Evolutionary conservation across 1,284 basidiomycete species (phyloP), one percentile per base, ranked within the genome.

Genomic region (Irpex sp.): DNA sequence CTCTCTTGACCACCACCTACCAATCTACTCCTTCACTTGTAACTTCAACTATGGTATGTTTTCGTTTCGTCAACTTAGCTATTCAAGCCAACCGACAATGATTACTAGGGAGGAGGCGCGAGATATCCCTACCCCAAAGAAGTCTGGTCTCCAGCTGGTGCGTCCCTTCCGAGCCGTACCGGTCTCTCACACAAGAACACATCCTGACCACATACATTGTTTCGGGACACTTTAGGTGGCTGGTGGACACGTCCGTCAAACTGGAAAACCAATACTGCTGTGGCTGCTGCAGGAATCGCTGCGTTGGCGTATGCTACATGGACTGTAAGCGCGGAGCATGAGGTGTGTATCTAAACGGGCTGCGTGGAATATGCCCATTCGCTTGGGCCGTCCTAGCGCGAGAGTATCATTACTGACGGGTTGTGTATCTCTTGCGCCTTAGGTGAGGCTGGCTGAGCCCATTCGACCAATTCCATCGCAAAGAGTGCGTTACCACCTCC

Each of bases 191-290:
- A 44, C 40, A 44, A 44, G 40, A 44, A 44, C 40, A 44, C 40
- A 44, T 44, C 11, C 40, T 44, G 15, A 44, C 5, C 40, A 44
- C 5, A 15, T 15, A 44, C 40, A 44, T 11, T 5, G 8, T 44
- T 44, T 15, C 15, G 40, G 40, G 19, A 37, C 13, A 21, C 17
- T 44, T 54, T 54, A 90, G 88, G 88, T 77, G 88, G 88, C 67
- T 91, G 88, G 88, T 91, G 88, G 88, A 82, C 82, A 31, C 81
- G 86, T 13, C 88, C 88, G 3, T 80, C 84, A 11, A 89, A 89
- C 72, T 91, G 88, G 88, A 84, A 82, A 58, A 72, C 81, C 19
- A 91, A 91, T 75, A 91, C 88, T 1, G 81, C 82, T 0, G 80
- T 91, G 52, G 79, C 82, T 1, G 82, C 83, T 69, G 75, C 77